Evolutionary conservation across 768 basidiomycete genomes (phyloP), one percentile per base, ranked within the genome.

Genomic region (Mycena amicta): DNA sequence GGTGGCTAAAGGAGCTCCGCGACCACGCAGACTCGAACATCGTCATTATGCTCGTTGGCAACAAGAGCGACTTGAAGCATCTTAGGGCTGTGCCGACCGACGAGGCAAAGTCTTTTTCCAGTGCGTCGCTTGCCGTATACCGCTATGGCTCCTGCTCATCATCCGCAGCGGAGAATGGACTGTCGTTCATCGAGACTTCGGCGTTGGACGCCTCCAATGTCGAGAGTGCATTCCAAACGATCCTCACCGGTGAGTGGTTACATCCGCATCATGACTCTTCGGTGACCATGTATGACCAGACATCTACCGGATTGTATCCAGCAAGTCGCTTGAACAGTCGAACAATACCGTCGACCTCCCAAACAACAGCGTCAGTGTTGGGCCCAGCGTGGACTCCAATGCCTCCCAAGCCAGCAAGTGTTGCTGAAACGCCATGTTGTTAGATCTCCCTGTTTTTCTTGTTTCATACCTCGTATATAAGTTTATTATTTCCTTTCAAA

Each of bases 1-100:
- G 95, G 75, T 98, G 95, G 95, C 80, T 98, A 76, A 97, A 98
- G 80, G 95, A 98, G 74, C 82, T 98, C 50, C 86, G 95, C 60
- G 95, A 98, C 72, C 95, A 98, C 69, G 95, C 95, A 54, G 89
- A 92, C 70, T 88, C 89, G 53, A 94, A 90, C 79, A 94, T 94
- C 59, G 93, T 92, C 52, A 96, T 96, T 71, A 95, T 95, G 93
- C 84, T 95, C 37, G 93, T 96, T 12, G 94, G 94, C 13, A 98
- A 98, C 82, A 98, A 99, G 89, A 95, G 93, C 72, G 97, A 99
- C 84, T 87, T 99, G 82, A 95, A 97, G 77, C 97, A 98, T 72
- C 74, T 98, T 67, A 80, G 97, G 63, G 96, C 95, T 41, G 95
- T 98, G 37, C 90, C 96, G 29, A 98, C 95, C 28, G 97, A 99